phyloP scores from a whole-genome alignment of 2,329 filamentous ascomycete genomes.

The Fusarium caatingaense region DNA sequence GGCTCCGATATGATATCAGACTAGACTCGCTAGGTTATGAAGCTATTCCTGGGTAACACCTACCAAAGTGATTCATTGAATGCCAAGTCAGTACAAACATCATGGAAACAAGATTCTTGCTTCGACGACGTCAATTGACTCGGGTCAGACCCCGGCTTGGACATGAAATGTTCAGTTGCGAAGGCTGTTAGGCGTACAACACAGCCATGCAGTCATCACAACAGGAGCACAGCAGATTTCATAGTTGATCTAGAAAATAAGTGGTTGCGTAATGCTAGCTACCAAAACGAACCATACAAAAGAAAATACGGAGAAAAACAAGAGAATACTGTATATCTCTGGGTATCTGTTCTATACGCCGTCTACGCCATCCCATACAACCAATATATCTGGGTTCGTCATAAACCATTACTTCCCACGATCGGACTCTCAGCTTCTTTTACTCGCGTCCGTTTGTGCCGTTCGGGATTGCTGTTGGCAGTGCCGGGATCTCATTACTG shows the following conservation, averaged over 20 bases:
- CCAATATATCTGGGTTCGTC: slow-evolving; percentile 8
- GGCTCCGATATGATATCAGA: slow-evolving; percentile 1
- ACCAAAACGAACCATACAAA: neutral
- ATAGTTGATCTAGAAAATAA: neutral
- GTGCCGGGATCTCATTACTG: slow-evolving; percentile 46
- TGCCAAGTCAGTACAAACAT: neutral
- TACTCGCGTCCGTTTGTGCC: slow-evolving; percentile 16
- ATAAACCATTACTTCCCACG: slow-evolving; percentile 12
- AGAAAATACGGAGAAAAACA: slow-evolving; percentile 6
- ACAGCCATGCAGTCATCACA: neutral
- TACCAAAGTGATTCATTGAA: neutral
- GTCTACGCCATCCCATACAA: slow-evolving; percentile 21
- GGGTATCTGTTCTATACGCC: slow-evolving; percentile 39
- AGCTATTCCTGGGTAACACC: neutral
- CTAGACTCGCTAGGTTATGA: neutral
- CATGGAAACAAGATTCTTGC: neutral
- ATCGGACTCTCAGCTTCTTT: neutral
- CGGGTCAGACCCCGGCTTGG: neutral
- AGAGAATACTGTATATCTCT: slow-evolving; percentile 8
- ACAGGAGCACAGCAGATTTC: neutral
- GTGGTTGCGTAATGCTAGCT: neutral
- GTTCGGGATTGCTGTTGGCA: slow-evolving; percentile 29
- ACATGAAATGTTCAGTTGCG: neutral
- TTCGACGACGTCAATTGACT: neutral
- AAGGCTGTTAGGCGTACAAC: neutral